Percentiles rank a stretch among this genome's conserved stretches.
Conservation (phyloP, 139 green algal species). For the Microglena sp. region DNA sequence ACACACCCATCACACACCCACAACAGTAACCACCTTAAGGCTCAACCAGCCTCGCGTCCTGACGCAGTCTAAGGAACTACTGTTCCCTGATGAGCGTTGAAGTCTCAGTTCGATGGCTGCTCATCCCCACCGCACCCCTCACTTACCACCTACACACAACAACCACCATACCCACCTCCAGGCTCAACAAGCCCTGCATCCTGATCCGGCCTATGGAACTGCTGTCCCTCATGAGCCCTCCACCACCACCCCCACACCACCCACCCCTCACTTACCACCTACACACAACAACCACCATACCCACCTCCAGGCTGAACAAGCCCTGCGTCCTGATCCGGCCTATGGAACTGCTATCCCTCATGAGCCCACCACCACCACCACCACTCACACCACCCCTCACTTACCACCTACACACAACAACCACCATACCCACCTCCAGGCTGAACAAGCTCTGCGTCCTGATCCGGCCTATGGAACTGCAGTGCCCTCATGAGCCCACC, state of each 20-base stretch:
- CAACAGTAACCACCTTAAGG: too few relatives aligned
- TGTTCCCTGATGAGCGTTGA: not conserved
- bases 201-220: conserved; percentile 40
- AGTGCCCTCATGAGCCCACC: conserved; percentile 39
- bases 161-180: conserved; percentile 19
- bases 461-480: conserved; percentile 42
- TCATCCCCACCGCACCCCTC: not conserved
- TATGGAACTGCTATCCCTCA: conserved; percentile 46
- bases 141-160: not conserved
- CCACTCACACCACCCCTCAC: not conserved
- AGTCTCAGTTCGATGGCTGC: not conserved
- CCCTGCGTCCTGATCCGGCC: conserved; percentile 34
- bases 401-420: not conserved
- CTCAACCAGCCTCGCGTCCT: not conserved
- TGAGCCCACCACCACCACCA: not conserved
- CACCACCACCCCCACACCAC: not conserved
- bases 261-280: not conserved
- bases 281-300: not conserved
- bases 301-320: conserved; percentile 45
- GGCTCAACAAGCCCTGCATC: conserved; percentile 46
- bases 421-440: conserved; percentile 26
- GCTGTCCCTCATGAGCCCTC: too few relatives aligned
- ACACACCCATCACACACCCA: too few relatives aligned
- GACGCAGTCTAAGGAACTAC: not conserved
- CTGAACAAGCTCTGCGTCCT: conserved; percentile 42